Base-by-base conservation (phyloP, 2,329 filamentous ascomycete species). In the Didymella pinodella region DNA sequence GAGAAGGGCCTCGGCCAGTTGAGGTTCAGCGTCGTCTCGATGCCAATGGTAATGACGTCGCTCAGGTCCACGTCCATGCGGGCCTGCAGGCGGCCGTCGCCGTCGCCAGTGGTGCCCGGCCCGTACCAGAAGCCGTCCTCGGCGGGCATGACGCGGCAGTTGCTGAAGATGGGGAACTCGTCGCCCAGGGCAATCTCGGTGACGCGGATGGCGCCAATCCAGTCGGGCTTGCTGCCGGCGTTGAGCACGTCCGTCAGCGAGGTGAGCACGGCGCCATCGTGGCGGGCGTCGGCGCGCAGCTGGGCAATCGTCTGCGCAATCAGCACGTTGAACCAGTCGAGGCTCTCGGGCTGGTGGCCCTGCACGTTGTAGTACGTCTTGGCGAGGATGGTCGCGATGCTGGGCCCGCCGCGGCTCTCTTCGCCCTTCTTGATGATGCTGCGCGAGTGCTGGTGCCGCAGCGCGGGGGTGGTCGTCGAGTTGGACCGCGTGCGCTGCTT, bases 301-400 rank as follows among this genome's bases (percentile, higher is more conserved):
- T 99, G 95, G 0, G 95, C 94, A 65, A 99, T 96, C 0, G 95
- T 97, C 79, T 99, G 95, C 2, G 93, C 95, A 50, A 98, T 89
- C 54, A 99, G 83, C 26, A 99, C 95, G 75, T 99, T 99, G 84
- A 99, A 98, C 95, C 95, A 99, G 78, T 99, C 95, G 61, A 99
- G 80, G 57, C 91, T 96, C 78, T 99, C 95, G 0, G 95, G 95
- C 77, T 98, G 95, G 77, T 99, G 95, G 60, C 92, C 93, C 68
- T 96, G 86, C 43, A 95, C 92, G 73, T 96, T 97, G 81, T 99
- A 99, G 78, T 97, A 99, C 22, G 95, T 98, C 81, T 99, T 99
- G 68, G 89, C 90, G 26, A 99, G 84, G 61, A 99, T 97, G 10
- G 93, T 96, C 49, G 90, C 90, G n/a, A 96, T 96, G 4, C 93